A percentile compares a stretch with the other conserved stretches of the same genome.
Evolutionary conservation across 2,329 filamentous ascomycete genomes (phyloP).

Genomic region (Alternaria conjuncta): DNA sequence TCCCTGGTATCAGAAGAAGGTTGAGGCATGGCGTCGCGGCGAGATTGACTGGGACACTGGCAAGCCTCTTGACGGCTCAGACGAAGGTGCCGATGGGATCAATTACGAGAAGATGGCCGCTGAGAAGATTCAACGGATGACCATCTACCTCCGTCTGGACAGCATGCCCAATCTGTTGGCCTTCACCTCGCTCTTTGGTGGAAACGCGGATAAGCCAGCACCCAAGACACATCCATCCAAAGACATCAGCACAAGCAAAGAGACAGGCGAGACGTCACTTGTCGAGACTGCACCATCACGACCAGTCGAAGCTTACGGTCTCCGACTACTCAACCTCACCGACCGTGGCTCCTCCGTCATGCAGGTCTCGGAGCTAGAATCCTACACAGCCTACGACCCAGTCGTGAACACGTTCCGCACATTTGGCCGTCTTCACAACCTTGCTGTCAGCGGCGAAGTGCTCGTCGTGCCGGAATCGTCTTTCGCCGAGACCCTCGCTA

Average conservation of each 20-base stretch:
- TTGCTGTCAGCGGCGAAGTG: conserved; percentile 82
- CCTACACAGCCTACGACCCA: conserved; percentile 70
- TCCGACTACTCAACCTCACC: conserved; percentile 86
- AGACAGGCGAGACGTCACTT: conserved; percentile 24
- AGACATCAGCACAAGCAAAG: conserved; percentile 24
- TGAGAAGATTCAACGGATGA: conserved; percentile 66
- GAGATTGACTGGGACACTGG: conserved; percentile 88
- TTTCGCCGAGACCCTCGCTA: conserved; percentile 78
- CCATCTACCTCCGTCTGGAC: conserved; percentile 84
- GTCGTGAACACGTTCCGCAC: conserved; percentile 91
- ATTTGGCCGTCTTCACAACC: conserved; percentile 82
- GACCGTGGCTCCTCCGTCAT: conserved; percentile 95
- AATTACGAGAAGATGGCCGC: conserved; percentile 58
- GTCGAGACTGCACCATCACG: conserved; percentile 42
- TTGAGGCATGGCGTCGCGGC: conserved; percentile 76
- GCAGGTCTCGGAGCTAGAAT: conserved; percentile 84
- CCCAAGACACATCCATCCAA: conserved; percentile 49
- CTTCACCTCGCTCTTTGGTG: conserved; percentile 80
- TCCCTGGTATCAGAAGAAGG: conserved; percentile 75
- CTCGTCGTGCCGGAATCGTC: conserved; percentile 78
- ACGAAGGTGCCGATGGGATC: conserved; percentile 50
- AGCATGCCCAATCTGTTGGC: conserved; percentile 83
- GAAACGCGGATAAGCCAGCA: conserved; percentile 51
- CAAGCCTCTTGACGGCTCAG: conserved; percentile 47
- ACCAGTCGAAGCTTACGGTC: conserved; percentile 76